These are phyloP conservation scores for Linderniella brevidens DNA, from an alignment of 257 asterid genomes.

Conservation along the genomic window DNA sequence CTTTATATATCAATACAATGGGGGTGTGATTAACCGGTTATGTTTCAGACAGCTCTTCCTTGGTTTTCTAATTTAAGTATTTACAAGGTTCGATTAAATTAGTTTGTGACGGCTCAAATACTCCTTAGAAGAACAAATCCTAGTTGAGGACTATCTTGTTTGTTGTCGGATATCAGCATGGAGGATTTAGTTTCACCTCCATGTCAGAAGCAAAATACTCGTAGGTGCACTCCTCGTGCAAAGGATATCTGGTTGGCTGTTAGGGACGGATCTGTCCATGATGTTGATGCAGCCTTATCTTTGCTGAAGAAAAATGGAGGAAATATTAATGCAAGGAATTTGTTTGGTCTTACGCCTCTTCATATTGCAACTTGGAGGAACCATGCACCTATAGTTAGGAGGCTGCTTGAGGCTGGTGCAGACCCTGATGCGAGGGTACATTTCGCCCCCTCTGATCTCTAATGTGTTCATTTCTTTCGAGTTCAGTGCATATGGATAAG, in stretches of 20 bases:
- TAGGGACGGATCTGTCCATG: slow-evolving; percentile 55
- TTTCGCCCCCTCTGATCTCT: slow-evolving; percentile 17
- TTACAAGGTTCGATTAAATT: too few relatives aligned
- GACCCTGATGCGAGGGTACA: slow-evolving; percentile 97
- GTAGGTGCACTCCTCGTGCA: slow-evolving; percentile 23
- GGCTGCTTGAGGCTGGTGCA: slow-evolving; percentile 96
- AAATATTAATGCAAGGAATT: slow-evolving; percentile 59
- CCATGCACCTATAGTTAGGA: slow-evolving; percentile 61
- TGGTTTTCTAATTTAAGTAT: too few relatives aligned
- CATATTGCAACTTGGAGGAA: slow-evolving; percentile 97
- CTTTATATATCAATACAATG: too few relatives aligned
- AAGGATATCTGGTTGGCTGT: slow-evolving; percentile 70
- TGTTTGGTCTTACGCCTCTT: slow-evolving; percentile 73
- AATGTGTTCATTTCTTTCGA: slow-evolving; percentile 10
- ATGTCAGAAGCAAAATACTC: slow-evolving; percentile 39
- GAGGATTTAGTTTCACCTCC: slow-evolving; percentile 37
- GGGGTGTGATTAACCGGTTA: too few relatives aligned
- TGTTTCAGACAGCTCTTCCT: too few relatives aligned
- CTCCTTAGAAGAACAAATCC: too few relatives aligned
- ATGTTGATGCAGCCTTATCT: slow-evolving; percentile 50
- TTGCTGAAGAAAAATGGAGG: slow-evolving; percentile 70
- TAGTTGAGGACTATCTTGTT: too few relatives aligned
- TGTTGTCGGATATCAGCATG: slow-evolving; percentile 13
- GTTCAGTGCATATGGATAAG: slow-evolving; percentile 12
- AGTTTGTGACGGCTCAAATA: too few relatives aligned